Percentiles rank a stretch among this genome's conserved stretches.
phyloP scores from a whole-genome alignment of 2,329 filamentous ascomycete species.

The Plectosphaerella plurivora region DNA sequence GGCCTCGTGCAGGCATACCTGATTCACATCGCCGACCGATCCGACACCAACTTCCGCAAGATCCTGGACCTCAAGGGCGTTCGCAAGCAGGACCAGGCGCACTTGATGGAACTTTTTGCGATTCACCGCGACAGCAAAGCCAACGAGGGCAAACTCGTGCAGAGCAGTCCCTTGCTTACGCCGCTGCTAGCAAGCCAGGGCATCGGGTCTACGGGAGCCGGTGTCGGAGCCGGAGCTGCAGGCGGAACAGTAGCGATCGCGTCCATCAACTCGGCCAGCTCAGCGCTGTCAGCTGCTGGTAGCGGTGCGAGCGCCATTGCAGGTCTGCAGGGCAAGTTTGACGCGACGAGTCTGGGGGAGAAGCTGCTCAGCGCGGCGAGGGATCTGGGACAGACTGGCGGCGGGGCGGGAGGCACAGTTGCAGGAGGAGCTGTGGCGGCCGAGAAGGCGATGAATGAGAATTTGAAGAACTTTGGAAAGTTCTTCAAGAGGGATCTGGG shows the following conservation, averaged over 20 bases:
- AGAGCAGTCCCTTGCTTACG: constrained; percentile 66
- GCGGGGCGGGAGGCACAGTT: constrained; percentile 22
- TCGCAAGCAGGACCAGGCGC: constrained; percentile 73
- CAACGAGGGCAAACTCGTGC: constrained; percentile 62
- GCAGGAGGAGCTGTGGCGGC: constrained; percentile 31
- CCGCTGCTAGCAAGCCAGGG: constrained; percentile 51
- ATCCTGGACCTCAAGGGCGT: constrained; percentile 95
- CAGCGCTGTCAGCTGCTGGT: constrained; percentile 27
- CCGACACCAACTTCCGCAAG: constrained; percentile 92
- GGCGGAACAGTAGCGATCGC: constrained; percentile 29
- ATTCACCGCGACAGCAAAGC: constrained; percentile 73
- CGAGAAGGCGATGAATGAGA: constrained; percentile 77
- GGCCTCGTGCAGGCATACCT: constrained; percentile 95
- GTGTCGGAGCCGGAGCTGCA: constrained; percentile 17
- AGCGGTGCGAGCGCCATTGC: constrained; percentile 21
- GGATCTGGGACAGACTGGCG: constrained; percentile 63
- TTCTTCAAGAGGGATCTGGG: constrained; percentile 90
- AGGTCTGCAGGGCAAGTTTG: constrained; percentile 58
- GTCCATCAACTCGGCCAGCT: constrained; percentile 36
- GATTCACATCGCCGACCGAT: constrained; percentile 92
- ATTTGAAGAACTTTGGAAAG: constrained; percentile 91
- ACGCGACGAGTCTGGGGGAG: constrained; percentile 77
- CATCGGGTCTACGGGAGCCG: constrained; percentile 24
- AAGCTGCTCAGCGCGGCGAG: constrained; percentile 84
- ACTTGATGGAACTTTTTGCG: constrained; percentile 80